These are phyloP conservation scores for Tetratostichococcus sp. DNA, from an alignment of 139 green algal species.

Conservation along the genomic window DNA sequence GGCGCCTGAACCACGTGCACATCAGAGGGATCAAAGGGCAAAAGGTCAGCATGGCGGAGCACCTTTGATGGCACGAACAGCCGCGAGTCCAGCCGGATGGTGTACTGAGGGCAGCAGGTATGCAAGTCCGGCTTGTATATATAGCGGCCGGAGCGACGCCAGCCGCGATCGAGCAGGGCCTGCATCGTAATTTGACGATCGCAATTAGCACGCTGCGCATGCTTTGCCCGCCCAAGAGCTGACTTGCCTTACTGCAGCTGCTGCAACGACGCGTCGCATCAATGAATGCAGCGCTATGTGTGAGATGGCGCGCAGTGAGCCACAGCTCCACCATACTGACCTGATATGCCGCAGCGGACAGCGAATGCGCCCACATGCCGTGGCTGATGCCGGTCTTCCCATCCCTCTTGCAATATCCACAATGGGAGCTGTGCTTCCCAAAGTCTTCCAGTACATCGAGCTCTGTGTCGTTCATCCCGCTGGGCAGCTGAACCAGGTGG, in stretches of 20 bases:
- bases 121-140: conserved; percentile 38
- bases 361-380: conserved; percentile 32
- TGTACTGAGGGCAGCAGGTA: conserved; percentile 45
- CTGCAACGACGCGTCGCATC: too few species aligned
- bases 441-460: not conserved
- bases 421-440: not conserved
- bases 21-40: too few species aligned
- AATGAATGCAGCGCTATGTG: too few species aligned
- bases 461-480: not conserved
- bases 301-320: too few species aligned
- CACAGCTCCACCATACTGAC: not conserved
- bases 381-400: not conserved
- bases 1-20: too few species aligned
- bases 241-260: too few species aligned
- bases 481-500: too few species aligned
- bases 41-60: too few species aligned
- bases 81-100: conserved; percentile 41
- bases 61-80: conserved; percentile 35
- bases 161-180: conserved; percentile 26
- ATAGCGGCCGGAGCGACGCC: conserved; percentile 41
- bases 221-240: too few species aligned
- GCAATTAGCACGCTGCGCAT: too few species aligned
- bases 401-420: not conserved
- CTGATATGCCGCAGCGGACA: conserved; percentile 28
- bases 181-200: too few species aligned